Conservation (phyloP, 2,329 filamentous ascomycete genomes). For the Aphanocladium album region DNA sequence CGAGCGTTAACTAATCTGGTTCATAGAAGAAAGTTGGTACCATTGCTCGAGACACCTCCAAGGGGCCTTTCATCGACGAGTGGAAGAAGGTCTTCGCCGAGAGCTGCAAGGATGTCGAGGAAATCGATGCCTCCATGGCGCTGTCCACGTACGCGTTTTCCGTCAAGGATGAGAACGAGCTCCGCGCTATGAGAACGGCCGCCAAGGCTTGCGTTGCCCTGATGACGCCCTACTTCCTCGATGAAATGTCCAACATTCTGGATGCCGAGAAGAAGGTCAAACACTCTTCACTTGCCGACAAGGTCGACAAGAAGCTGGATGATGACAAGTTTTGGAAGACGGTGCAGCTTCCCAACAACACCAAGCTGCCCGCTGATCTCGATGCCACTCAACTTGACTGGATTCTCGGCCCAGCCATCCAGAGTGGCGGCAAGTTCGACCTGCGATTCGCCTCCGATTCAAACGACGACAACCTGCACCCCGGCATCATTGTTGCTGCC, state of each 20-base stretch:
- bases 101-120: conserved; percentile 78
- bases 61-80: conserved; percentile 88
- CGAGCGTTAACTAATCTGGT: conserved; percentile 12
- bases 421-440: conserved; percentile 95
- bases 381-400: conserved; percentile 88
- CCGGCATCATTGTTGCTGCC: conserved; percentile 88
- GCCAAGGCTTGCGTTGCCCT: conserved; percentile 90
- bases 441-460: conserved; percentile 73
- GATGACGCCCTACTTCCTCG: conserved; percentile 94
- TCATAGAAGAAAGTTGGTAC: conserved; percentile 81
- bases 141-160: conserved; percentile 81
- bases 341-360: conserved; percentile 61
- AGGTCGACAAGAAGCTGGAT: conserved; percentile 86
- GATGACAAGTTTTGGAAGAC: conserved; percentile 90
- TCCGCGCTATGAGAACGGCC: conserved; percentile 89
- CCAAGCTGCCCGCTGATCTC: conserved; percentile 80
- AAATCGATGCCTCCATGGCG: conserved; percentile 78
- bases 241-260: conserved; percentile 94
- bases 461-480: conserved; percentile 77
- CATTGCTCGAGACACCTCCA: conserved; percentile 76
- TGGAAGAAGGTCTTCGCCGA: conserved; percentile 83
- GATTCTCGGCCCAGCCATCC: conserved; percentile 84
- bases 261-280: conserved; percentile 97
- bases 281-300: conserved; percentile 78
- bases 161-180: conserved; percentile 90